phyloP scores from a whole-genome alignment of 2,329 filamentous ascomycete species.

The Arachnopeziza araneosa region DNA sequence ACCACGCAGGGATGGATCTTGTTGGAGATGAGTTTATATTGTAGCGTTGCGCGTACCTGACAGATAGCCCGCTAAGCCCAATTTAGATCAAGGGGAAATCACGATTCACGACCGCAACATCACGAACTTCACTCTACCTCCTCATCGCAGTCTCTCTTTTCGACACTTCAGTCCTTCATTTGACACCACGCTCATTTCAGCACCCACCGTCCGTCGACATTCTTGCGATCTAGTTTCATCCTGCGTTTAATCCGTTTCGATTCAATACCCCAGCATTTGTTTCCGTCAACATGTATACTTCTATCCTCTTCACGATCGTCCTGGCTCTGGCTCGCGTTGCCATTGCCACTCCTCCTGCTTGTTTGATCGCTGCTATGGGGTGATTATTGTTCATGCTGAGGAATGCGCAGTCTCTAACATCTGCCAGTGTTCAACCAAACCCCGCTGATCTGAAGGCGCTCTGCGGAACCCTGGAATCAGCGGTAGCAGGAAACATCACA shows the following conservation, averaged over 20 bases:
- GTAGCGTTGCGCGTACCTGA: not conserved
- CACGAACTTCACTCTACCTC: not conserved
- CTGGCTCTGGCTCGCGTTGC: conserved; percentile 16
- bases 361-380: conserved; percentile 24
- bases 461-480: conserved; percentile 12
- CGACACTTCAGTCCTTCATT: conserved; percentile 15
- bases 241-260: not conserved
- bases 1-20: too few relatives aligned
- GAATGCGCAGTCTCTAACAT: not conserved
- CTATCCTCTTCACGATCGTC: conserved; percentile 19
- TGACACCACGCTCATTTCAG: conserved; percentile 16
- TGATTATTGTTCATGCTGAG: not conserved
- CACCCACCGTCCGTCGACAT: conserved; percentile 17
- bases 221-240: not conserved
- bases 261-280: conserved; percentile 12
- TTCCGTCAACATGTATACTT: conserved; percentile 19
- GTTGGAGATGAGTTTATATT: not conserved
- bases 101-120: not conserved
- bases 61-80: not conserved
- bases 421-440: conserved; percentile 15
- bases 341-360: conserved; percentile 24
- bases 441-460: conserved; percentile 18
- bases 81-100: not conserved
- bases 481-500: conserved; percentile 14
- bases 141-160: not conserved